Percentiles rank a stretch among this genome's conserved stretches.
Conservation (phyloP, 345 rosid species). For the Aquilaria yunnanensis region DNA sequence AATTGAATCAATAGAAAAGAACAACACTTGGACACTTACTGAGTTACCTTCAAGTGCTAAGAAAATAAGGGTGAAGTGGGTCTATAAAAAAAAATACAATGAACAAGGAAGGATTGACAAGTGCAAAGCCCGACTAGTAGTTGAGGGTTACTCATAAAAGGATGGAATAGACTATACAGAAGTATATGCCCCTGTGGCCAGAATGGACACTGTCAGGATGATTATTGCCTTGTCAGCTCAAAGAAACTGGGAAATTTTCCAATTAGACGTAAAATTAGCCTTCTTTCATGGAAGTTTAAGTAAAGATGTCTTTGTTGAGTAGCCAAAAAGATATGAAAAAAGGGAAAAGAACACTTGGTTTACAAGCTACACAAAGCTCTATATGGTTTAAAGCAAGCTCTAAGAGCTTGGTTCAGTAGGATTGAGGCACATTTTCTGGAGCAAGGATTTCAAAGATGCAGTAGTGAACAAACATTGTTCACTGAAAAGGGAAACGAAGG, state of each 20-base stretch:
- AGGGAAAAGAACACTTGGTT: neutral
- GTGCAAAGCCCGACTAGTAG: too few species aligned
- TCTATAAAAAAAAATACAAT: too few species aligned
- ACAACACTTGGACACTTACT: too few species aligned
- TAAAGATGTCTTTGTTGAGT: neutral
- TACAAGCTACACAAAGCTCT: neutral
- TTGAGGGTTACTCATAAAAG: neutral
- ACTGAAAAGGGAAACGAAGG: neutral
- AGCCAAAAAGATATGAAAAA: neutral
- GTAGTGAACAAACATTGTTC: neutral
- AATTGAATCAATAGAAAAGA: too few species aligned
- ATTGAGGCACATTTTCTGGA: neutral
- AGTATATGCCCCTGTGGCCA: too few species aligned
- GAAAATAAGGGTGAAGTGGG: too few species aligned
- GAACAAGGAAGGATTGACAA: too few species aligned
- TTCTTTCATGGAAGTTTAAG: neutral
- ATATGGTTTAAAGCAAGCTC: conserved; percentile 5
- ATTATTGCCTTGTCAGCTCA: neutral
- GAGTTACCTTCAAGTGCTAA: too few species aligned
- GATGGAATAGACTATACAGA: neutral
- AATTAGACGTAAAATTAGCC: neutral
- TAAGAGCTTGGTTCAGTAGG: neutral
- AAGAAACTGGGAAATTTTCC: neutral
- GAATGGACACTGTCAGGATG: neutral
- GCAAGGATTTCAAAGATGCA: neutral